phyloP scores from a whole-genome alignment of 805 yeast species.

The Saccharomycopsis schoenii region DNA sequence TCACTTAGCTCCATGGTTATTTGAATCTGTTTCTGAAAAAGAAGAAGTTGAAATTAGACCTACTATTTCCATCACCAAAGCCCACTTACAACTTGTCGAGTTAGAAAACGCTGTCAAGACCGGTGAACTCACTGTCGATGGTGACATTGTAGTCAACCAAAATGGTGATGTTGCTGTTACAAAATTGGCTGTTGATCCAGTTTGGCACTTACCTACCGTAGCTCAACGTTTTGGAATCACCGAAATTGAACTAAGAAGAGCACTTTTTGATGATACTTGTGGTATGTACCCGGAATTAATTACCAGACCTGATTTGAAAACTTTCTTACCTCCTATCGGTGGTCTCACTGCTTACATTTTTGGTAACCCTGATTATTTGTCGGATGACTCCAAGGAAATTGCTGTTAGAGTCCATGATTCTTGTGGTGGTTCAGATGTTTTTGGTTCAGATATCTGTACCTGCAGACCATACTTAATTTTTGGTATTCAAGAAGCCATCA shows the following conservation, averaged over 20 bases:
- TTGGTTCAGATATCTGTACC: conserved; percentile 59
- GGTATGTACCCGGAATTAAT: conserved; percentile 63
- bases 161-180: conserved; percentile 54
- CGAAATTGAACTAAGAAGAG: conserved; percentile 46
- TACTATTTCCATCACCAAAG: conserved; percentile 58
- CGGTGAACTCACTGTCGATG: conserved; percentile 50
- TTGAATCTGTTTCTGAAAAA: conserved; percentile 31
- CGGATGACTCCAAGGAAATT: conserved; percentile 40
- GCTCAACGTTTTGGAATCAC: conserved; percentile 52
- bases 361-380: conserved; percentile 46
- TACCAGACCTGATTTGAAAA: conserved; percentile 58
- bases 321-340: conserved; percentile 61
- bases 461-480: conserved; percentile 60
- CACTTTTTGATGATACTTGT: conserved; percentile 58
- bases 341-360: conserved; percentile 58
- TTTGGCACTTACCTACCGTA: conserved; percentile 62
- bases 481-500: conserved; percentile 59
- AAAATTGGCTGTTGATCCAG: conserved; percentile 61
- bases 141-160: conserved; percentile 46
- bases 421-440: conserved; percentile 63
- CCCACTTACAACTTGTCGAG: conserved; percentile 51
- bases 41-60: conserved; percentile 52
- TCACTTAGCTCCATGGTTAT: conserved; percentile 54
- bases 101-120: conserved; percentile 43
- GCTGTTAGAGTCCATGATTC: conserved; percentile 60